Conservation (phyloP, 768 basidiomycete species). For the Tephrocybe sp. region DNA sequence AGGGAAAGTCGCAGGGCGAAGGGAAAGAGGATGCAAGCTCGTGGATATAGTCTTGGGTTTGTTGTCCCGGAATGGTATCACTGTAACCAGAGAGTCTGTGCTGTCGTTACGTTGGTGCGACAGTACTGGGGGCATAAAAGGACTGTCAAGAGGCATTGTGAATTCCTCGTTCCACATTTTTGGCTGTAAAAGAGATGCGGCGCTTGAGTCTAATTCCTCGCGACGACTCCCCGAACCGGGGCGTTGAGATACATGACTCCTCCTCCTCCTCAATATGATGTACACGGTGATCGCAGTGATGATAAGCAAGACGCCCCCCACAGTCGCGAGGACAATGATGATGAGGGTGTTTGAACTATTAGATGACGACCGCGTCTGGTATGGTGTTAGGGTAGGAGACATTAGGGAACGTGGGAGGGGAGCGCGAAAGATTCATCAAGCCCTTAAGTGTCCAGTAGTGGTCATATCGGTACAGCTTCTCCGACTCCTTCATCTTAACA, state of each 20-base stretch:
- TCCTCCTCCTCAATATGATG: neutral
- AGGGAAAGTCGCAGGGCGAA: neutral
- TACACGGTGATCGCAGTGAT: neutral
- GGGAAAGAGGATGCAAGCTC: neutral
- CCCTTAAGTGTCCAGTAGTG: neutral
- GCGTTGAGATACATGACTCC: neutral
- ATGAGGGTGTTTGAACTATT: neutral
- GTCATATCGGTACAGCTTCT: constrained; percentile 11
- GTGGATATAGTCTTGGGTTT: neutral
- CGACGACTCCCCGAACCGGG: neutral
- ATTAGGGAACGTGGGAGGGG: neutral
- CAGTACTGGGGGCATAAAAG: neutral
- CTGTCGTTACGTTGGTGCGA: neutral
- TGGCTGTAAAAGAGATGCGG: constrained; percentile 3
- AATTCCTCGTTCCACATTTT: neutral
- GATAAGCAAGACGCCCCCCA: neutral
- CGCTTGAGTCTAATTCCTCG: constrained; percentile 1
- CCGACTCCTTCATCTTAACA: neutral
- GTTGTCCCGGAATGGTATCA: neutral
- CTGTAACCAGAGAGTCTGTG: constrained; percentile 1
- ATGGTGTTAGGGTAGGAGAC: neutral
- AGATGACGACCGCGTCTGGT: neutral
- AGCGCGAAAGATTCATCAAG: neutral
- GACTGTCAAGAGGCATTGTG: neutral
- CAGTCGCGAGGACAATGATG: neutral